Evolutionary conservation across 345 rosid genomes (phyloP), one percentile per base, ranked within the genome.

Genomic region (Toxicodendron radicans): DNA sequence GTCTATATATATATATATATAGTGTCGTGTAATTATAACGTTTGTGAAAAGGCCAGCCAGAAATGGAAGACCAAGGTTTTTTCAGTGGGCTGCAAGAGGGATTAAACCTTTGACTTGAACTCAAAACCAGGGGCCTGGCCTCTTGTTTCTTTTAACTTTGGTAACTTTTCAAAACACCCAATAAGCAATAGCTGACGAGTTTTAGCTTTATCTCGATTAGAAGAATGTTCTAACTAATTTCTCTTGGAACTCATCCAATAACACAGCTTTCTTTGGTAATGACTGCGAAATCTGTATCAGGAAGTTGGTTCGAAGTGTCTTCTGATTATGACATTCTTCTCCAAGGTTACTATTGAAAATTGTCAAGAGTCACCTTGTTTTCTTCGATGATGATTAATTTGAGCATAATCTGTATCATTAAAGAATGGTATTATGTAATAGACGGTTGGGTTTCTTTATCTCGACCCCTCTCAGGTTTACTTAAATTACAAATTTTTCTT

Each of bases 71-170:
- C n/a, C 3, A 11, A 57, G 46, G 10, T 9, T 10, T 14, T 64
- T 60, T 68, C 80, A n/a, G 80, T 73, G 80, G 80, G 77, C 77
- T 77, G 30, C 17, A 16, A 21, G 21, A 12, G 53, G 17, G 68
- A 23, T 21, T 6, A 7, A n/a, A 65, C 8, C 16, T 49, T 68
- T 78, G 76, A 77, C 58, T 72, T 51, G 1, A 38, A 18, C 21
- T 23, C 23, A 64, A 80, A 80, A 80, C 86, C 74, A 48, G 70
- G 87, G 83, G 86, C 85, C n/a, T 52, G 10, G 90, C 87, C 83
- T 70, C 75, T 77, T 79, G 90, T 84, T 83, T 79, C 75, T 21
- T 58, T 70, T 30, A 12, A 32, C 38, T 46, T 54, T 43, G 45
- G 63, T 35, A 38, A 20, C 30, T 64, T 27, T 21, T 53, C n/a